These are phyloP conservation scores for Immersiella caudata DNA, from an alignment of 495 filamentous ascomycete genomes.

Conservation along the genomic window DNA sequence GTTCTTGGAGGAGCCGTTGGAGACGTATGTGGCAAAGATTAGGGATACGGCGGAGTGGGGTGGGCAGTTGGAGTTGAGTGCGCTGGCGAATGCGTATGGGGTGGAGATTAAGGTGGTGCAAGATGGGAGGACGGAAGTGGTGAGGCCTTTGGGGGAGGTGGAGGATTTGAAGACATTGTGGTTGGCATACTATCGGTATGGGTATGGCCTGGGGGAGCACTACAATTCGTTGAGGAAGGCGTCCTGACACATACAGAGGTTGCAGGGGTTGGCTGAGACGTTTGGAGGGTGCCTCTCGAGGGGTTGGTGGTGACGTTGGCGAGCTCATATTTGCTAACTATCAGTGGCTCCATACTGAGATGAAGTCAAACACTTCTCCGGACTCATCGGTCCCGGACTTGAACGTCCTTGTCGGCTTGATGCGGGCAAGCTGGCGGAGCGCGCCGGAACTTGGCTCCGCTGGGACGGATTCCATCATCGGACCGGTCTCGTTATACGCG, in stretches of 20 bases:
- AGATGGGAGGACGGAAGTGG: slow-evolving; percentile 76
- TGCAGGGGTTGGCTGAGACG: background rate
- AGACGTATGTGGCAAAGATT: slow-evolving; percentile 73
- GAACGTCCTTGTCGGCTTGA: slow-evolving; percentile 71
- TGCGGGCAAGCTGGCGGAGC: slow-evolving; percentile 63
- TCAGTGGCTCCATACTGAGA: slow-evolving; percentile 53
- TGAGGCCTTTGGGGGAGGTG: slow-evolving; percentile 52
- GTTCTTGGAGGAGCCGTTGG: slow-evolving; percentile 79
- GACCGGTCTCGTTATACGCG: slow-evolving; percentile 60
- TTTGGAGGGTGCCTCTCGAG: background rate
- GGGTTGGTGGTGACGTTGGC: slow-evolving; percentile 3
- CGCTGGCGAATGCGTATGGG: slow-evolving; percentile 79
- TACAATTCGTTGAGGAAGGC: slow-evolving; percentile 76
- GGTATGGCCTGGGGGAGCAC: slow-evolving; percentile 92
- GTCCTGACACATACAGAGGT: slow-evolving; percentile 7
- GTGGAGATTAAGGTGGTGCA: slow-evolving; percentile 87
- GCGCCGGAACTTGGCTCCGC: slow-evolving; percentile 45
- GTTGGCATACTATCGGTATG: slow-evolving; percentile 93
- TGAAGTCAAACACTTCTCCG: slow-evolving; percentile 63
- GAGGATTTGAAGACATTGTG: slow-evolving; percentile 60
- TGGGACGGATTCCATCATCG: slow-evolving; percentile 45
- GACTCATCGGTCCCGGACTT: slow-evolving; percentile 46
- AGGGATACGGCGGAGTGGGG: slow-evolving; percentile 95
- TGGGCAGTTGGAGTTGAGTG: slow-evolving; percentile 85
- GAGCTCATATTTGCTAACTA: background rate